Evolutionary conservation across 148 eudicot genomes (phyloP), one percentile per base, ranked within the genome.

Genomic region (Spergularia marina): DNA sequence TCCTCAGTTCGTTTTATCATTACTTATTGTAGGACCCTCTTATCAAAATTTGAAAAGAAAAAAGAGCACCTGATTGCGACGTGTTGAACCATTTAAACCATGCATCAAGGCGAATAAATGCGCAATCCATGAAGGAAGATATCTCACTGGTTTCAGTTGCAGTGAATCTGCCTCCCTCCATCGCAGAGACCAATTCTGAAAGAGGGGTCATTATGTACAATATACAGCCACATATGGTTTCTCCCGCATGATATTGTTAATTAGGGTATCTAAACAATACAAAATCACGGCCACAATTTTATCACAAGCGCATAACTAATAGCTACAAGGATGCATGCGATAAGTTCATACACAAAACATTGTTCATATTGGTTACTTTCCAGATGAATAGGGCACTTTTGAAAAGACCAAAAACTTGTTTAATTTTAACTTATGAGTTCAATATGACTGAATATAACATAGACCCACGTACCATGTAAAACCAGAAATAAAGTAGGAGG

Each of bases 31-130:
- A 44, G 10, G 44, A 44, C 49, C 10, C 49, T 44, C 49, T 44
- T 44, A 44, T 9, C 49, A 44, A 44, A 9, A 2, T 44, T 44
- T 44, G 49, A 2, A 44, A 44, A 44, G 49, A 9, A 49, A 44
- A 17, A 16, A 49, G 21, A 10, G 44, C 74, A 95, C 98, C 99
- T 84, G 92, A 83, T 82, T 95, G 99, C 58, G 99, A 86, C 57
- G 87, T 88, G 74, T 91, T 95, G 84, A 95, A 95, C 99, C 99
- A 95, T 53, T 91, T 86, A 81, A 86, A 95, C 98, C 99, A 95
- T 76, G 98, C 98, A 77, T 95, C 97, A 70, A 95, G 94, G 57
- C 98, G 97, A 58, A 84, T 71, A 76, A 82, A 91, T 77, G 99
- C 90, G 65, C 82, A 88, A 68, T 87, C 88, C 61, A 95, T 74